Evolutionary conservation across 345 rosid species (phyloP), one percentile per base, ranked within the genome.

Genomic region (Geranium brycei): DNA sequence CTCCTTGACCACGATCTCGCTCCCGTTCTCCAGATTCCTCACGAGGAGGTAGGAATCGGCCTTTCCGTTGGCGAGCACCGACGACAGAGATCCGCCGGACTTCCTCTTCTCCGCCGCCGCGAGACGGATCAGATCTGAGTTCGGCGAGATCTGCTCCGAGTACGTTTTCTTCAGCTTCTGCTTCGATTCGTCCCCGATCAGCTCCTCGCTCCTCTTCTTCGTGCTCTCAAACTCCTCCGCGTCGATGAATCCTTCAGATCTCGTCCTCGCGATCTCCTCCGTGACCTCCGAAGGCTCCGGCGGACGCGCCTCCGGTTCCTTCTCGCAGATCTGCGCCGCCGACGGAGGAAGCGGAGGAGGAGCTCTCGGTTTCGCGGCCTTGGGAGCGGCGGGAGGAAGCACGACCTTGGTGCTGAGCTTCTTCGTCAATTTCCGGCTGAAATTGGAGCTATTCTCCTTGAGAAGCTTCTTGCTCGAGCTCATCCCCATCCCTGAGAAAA

Each of bases 11-110:
- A 93, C 63, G 31, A 93, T 87, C 73, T 90, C 97, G 69, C 82
- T 85, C 1, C 95, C 95, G 0, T 95, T 93, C 17, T 93, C 97
- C 70, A 93, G 75, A 68, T 88, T 90, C 84, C 86, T 93, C 53
- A 90, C 90, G 72, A 93, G 66, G 82, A 86, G 85, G 60, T 0
- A 86, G 4, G 95, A 35, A 35, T 35, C 41, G 41, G 10, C 0
- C 41, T 35, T 88, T 18, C 85, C 86, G 15, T 35, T 35, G 10
- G 41, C 7, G 41, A 35, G 28, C 28, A 23, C 28, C 28, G 28
- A 23, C 28, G 28, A 23, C 28, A 23, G 28, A 23, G 28, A 23
- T 23, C 28, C 28, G 28, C 28, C 28, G 28, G 28, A 23, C 28
- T 23, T 23, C 28, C 28, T 23, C 28, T 23, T 23, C 28, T 2